Evolutionary conservation across 371 early-diverging fungal genomes (phyloP), one percentile per base, ranked within the genome.

Genomic region (Mucor racemosus): DNA sequence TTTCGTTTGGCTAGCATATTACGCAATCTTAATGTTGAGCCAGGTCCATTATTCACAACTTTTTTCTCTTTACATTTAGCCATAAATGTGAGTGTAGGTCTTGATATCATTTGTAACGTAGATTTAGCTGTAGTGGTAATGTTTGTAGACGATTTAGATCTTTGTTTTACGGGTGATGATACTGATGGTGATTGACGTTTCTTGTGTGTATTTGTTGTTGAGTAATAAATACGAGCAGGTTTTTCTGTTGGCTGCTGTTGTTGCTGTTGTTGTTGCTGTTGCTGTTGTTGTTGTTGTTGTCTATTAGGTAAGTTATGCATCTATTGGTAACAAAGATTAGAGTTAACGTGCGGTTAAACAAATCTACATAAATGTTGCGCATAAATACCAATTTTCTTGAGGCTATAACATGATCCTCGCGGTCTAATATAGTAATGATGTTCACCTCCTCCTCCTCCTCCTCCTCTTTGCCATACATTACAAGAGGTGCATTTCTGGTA

Each of bases 11-110:
- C 78, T 53, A 80, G 69, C 78, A 80, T 74, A 50, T 74, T 77
- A 13, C 80, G 76, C 44, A 80, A 58, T 60, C 81, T 72, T 31
- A 80, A 65, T n/a, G 78, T 77, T 10, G 81, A 80, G 7, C 81
- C 81, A 36, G 81, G 81, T 58, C 76, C 50, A 26, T 55, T 65
- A 14, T 48, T 40, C 26, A 26, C 26, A 40, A 31, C 10, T 46
- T 44, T 48, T 54, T 44, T 62, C 44, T 64, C 56, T 62, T 64
- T 64, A 2, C 58, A 60, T 63, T 73, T 73, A 13, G 67, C 65
- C 38, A 58, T 58, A 11, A 58, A 65, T n/a, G 65, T 54, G 14
- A 54, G 54, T 38, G 61, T 61, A 6, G 44, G 48, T 61, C 48
- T 33, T 46, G 61, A 14, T 17, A 42, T 46, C 31, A 46, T 17